phyloP scores from a whole-genome alignment of 2,329 filamentous ascomycete genomes.

The Ophiostoma quercus region DNA sequence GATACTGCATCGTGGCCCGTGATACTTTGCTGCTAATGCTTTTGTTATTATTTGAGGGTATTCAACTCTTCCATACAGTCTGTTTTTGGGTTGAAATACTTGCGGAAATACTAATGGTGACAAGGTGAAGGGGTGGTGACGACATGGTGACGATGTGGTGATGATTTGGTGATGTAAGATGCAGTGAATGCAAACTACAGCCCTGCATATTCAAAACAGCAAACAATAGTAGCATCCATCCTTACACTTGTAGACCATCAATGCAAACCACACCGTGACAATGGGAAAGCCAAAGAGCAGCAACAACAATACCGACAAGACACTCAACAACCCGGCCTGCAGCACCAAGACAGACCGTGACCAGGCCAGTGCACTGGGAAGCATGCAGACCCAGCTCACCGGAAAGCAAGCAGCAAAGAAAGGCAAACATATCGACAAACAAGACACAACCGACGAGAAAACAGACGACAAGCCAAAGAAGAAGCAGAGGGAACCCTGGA shows the following conservation, averaged over 20 bases:
- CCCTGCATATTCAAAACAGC: neutral
- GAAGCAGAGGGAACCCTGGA: conserved; percentile 1
- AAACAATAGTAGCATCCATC: neutral
- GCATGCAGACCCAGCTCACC: neutral
- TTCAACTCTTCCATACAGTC: too few relatives aligned
- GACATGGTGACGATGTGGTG: neutral
- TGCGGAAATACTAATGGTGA: too few relatives aligned
- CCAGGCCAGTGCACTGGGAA: neutral
- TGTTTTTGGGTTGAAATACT: too few relatives aligned
- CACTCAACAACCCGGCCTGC: neutral
- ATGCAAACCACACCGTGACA: neutral
- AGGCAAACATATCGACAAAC: neutral
- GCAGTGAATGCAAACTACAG: neutral
- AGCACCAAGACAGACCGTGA: conserved; percentile 7
- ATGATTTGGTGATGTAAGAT: neutral
- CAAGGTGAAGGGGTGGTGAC: neutral
- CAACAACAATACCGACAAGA: neutral
- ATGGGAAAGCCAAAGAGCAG: neutral
- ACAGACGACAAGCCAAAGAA: neutral
- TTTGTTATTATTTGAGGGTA: too few relatives aligned
- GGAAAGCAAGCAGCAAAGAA: neutral
- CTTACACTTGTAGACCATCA: neutral
- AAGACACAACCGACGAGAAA: neutral
- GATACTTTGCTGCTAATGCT: neutral
- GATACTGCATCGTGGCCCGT: neutral